Conservation (phyloP, 2,329 filamentous ascomycete genomes). For the Chrysoporthe deuterocubensis region DNA sequence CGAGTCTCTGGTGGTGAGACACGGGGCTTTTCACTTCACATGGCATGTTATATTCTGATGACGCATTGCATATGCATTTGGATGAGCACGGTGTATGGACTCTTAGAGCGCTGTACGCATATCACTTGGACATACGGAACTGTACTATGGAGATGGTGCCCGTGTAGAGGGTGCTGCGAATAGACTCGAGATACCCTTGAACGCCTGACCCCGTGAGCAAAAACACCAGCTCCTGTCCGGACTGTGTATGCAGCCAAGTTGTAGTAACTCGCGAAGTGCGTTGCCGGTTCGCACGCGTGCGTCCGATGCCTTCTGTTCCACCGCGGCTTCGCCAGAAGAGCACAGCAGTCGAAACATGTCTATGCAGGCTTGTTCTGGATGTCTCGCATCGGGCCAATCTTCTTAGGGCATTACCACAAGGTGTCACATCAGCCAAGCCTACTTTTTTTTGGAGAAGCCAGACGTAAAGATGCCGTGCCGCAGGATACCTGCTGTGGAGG, state of each 20-base stretch:
- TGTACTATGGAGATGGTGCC: neutral
- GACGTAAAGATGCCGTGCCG: neutral
- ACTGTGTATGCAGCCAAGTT: neutral
- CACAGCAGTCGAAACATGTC: neutral
- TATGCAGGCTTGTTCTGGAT: neutral
- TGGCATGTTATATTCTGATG: neutral
- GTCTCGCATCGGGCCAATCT: neutral
- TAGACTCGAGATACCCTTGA: constrained; percentile 12
- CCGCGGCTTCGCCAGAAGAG: neutral
- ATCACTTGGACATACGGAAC: constrained; percentile 4
- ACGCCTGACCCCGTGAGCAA: neutral
- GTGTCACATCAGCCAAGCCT: neutral
- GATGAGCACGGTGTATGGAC: neutral
- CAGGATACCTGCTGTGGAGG: neutral
- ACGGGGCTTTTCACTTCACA: neutral
- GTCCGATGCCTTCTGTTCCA: neutral
- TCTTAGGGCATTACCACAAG: neutral
- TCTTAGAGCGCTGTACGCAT: constrained; percentile 3
- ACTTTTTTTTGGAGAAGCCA: no score
- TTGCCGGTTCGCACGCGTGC: neutral
- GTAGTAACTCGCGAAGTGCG: neutral
- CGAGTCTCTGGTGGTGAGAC: neutral
- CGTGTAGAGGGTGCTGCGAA: neutral
- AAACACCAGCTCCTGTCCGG: neutral
- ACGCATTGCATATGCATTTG: constrained; percentile 4